phyloP scores from a whole-genome alignment of 345 rosid species.

The Viola odorata region DNA sequence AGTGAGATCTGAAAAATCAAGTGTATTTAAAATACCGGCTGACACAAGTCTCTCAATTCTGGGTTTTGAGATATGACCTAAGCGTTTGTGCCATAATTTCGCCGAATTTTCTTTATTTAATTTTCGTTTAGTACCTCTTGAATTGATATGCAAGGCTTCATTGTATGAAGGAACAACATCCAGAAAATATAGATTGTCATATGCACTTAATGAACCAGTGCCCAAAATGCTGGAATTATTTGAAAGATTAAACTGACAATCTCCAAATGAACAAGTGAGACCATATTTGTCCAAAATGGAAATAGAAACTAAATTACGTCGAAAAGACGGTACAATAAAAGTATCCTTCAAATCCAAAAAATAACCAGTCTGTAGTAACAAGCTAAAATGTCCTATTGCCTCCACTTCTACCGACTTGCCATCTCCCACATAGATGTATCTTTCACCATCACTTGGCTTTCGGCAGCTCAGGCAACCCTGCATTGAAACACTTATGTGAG shows the following conservation, averaged over 20 bases:
- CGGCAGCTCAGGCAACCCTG: background rate
- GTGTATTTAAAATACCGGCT: background rate
- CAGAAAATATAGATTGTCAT: background rate
- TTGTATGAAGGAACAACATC: background rate
- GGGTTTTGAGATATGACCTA: background rate
- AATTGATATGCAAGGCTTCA: background rate
- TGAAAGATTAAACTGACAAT: background rate
- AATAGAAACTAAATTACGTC: background rate
- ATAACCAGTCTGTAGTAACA: background rate
- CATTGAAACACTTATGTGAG: constrained; percentile 2
- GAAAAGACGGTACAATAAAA: constrained; percentile 3
- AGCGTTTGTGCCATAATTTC: background rate
- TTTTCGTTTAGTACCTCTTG: background rate
- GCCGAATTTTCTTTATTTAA: background rate
- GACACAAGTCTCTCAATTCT: background rate
- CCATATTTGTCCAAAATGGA: background rate
- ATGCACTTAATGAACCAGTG: background rate
- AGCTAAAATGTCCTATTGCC: background rate
- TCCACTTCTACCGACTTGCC: background rate
- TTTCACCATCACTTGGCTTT: constrained; percentile 1
- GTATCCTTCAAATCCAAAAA: background rate
- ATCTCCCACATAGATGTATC: constrained; percentile 5
- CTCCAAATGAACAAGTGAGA: background rate
- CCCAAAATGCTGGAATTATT: background rate
- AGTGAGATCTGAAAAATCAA: background rate